Conservation (phyloP, 2,329 filamentous ascomycete genomes). For the Nemania sp. region DNA sequence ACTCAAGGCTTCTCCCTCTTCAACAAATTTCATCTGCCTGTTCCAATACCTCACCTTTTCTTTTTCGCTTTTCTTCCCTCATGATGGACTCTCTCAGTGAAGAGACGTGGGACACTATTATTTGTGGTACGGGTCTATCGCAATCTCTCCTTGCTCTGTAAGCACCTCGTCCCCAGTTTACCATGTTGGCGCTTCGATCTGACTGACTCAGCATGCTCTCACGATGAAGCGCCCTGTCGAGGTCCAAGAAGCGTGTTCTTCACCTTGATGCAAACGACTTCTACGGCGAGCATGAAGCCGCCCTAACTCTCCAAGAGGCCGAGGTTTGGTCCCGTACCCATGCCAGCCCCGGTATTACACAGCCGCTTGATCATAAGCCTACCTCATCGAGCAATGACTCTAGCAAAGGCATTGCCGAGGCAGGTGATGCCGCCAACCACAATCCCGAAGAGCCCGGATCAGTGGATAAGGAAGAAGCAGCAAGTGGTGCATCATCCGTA, state of each 20-base stretch:
- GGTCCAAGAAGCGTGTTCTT: slow-evolving; percentile 89
- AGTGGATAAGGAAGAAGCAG: background rate
- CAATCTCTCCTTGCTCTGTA: slow-evolving; percentile 85
- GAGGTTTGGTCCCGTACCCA: slow-evolving; percentile 75
- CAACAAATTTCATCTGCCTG: slow-evolving; percentile 45
- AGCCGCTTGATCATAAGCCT: slow-evolving; percentile 1
- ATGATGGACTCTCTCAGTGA: slow-evolving; percentile 80
- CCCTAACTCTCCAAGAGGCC: slow-evolving; percentile 84
- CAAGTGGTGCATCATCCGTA: background rate
- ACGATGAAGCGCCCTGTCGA: slow-evolving; percentile 83
- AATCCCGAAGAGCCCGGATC: background rate
- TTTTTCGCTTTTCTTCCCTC: slow-evolving; percentile 29
- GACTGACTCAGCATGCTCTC: slow-evolving; percentile 74
- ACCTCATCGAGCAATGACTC: slow-evolving; percentile 3
- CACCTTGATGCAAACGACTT: slow-evolving; percentile 90
- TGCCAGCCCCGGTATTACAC: slow-evolving; percentile 40
- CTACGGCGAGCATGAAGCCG: slow-evolving; percentile 89
- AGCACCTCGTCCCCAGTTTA: slow-evolving; percentile 50
- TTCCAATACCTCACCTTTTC: slow-evolving; percentile 9
- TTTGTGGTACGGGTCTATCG: slow-evolving; percentile 81
- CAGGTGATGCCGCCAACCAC: background rate
- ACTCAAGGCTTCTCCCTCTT: slow-evolving; percentile 31
- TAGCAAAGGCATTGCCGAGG: background rate
- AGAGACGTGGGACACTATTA: slow-evolving; percentile 82
- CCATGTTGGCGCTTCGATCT: slow-evolving; percentile 61